These are phyloP conservation scores for Neospermospora avenae DNA, from an alignment of 2,329 filamentous ascomycete genomes.

Conservation along the genomic window DNA sequence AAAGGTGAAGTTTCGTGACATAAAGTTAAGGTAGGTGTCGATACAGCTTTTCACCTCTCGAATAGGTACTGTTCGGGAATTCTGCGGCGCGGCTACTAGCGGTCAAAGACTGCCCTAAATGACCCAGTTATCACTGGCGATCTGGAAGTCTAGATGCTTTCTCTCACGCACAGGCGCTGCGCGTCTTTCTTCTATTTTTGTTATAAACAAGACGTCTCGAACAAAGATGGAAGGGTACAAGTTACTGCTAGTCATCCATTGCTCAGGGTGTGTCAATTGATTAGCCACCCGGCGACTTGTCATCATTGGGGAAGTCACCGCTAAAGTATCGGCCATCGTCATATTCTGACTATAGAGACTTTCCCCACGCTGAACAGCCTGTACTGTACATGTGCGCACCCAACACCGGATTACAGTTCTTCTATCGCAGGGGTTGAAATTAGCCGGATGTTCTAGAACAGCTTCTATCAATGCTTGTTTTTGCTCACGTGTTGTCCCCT, in stretches of 20 bases:
- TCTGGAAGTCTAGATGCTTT: not conserved
- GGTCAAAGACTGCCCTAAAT: slow-evolving; percentile 1
- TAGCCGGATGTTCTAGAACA: not conserved
- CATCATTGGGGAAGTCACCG: slow-evolving; percentile 5
- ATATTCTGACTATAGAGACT: not conserved
- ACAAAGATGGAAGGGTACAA: too few relatives aligned
- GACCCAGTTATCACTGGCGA: not conserved
- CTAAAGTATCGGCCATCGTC: not conserved
- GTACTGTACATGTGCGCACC: not conserved
- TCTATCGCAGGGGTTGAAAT: not conserved
- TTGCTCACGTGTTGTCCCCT: too few relatives aligned
- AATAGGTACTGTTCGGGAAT: not conserved
- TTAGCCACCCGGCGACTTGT: not conserved
- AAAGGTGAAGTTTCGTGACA: not conserved
- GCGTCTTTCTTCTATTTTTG: not conserved
- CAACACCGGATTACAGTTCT: not conserved
- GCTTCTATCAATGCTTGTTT: not conserved
- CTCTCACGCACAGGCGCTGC: not conserved
- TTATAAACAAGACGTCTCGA: not conserved
- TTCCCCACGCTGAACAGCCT: too few relatives aligned
- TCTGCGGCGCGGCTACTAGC: slow-evolving; percentile 6
- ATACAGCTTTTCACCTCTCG: not conserved
- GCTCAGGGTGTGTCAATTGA: not conserved
- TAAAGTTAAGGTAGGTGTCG: not conserved
- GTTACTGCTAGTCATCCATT: not conserved